A percentile compares a stretch with the other conserved stretches of the same genome.
Conservation (phyloP, 495 filamentous ascomycete species). For the Aspergillus olivimuriae region DNA sequence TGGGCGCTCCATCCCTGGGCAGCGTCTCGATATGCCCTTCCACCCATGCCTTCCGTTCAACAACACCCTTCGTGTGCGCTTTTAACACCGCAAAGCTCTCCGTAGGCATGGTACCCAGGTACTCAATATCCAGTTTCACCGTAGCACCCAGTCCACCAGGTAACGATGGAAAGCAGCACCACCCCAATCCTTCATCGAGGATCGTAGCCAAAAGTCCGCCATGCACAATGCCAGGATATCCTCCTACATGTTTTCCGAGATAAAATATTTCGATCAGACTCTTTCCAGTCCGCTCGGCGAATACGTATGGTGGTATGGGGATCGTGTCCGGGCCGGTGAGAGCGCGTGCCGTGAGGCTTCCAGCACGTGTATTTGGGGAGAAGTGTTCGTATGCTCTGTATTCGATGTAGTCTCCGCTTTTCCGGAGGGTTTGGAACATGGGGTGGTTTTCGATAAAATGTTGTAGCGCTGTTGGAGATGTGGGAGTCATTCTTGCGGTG, state of each 20-base stretch:
- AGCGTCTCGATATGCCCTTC: neutral
- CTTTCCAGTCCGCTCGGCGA: neutral
- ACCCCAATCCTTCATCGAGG: conserved; percentile 73
- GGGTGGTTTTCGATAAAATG: too few species aligned
- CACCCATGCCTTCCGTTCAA: conserved; percentile 13
- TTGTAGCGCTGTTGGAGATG: too few species aligned
- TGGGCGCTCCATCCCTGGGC: too few species aligned
- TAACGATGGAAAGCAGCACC: conserved; percentile 74
- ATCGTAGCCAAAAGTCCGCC: conserved; percentile 79
- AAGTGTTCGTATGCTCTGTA: too few species aligned
- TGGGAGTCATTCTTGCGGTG: too few species aligned
- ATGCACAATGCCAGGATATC: conserved; percentile 76
- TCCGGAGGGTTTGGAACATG: too few species aligned
- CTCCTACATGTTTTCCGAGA: conserved; percentile 67
- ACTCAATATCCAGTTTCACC: neutral
- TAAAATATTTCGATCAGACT: conserved; percentile 49
- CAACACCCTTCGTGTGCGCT: conserved; percentile 15
- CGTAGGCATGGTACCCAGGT: neutral
- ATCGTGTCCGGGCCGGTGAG: neutral
- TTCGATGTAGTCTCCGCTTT: too few species aligned
- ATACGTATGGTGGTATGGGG: neutral
- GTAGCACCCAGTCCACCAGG: conserved; percentile 28
- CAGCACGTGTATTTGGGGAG: too few species aligned
- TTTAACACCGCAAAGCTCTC: neutral
- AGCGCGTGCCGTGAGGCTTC: neutral